Base-by-base conservation (phyloP, 78 protist genomes). In the Dictyostelium capitatum region DNA sequence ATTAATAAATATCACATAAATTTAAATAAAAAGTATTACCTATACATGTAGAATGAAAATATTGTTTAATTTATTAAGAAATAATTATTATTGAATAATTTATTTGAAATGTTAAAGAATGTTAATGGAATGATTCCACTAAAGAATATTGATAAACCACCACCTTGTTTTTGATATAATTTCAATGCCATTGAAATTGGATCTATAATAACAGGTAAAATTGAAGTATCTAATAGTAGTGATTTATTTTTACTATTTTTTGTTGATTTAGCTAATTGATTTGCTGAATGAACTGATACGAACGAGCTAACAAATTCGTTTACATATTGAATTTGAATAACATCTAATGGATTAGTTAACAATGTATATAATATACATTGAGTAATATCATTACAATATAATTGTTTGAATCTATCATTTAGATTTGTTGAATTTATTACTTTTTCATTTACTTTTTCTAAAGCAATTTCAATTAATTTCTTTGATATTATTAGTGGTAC, bases 111-210 rank as follows among this genome's bases (percentile, higher is more conserved):
- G n/a, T 56, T 56, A 56, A 56, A 56, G 1, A 56, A 7, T 56
- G 65, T 20, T 6, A 20, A 56, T 20, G 65, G 7, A 8, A 56
- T 56, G 8, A 20, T 20, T 19, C 65, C 65, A 56, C 28, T 20
- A 56, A 56, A 56, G 17, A 56, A 56, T 56, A 56, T 37, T 37
- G 43, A 56, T 20, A 20, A 23, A 20, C 28, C n/a, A 5, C 17
- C n/a, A 56, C 65, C 25, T 56, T 56, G 17, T 56, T 56, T 23
- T 56, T 56, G 17, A 20, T 6, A 56, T 20, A 56, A 20, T 56
- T 56, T 56, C 15, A 56, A 19, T 56, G 65, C 65, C 65, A 56
- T 56, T 20, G 65, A 56, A 56, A 56, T 56, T 56, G 65, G 65
- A 19, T 56, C 25, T 6, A 56, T 56, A 6, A 56, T 23, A 56